phyloP scores from a whole-genome alignment of 208 protist genomes.

The Acanthamoeba polyphaga region DNA sequence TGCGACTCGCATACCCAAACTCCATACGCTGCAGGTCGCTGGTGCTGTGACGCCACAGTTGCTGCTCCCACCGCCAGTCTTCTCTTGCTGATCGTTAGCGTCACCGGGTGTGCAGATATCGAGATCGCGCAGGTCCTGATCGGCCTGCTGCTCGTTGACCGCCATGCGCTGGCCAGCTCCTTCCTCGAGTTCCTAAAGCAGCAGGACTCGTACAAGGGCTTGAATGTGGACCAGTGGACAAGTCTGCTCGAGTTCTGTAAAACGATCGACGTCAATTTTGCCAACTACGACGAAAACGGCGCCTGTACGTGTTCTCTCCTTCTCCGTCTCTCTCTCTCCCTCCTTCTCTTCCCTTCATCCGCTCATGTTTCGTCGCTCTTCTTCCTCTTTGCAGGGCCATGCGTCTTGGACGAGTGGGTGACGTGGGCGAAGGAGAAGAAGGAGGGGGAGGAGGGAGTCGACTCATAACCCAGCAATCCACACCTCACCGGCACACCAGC shows the following conservation, averaged over 20 bases:
- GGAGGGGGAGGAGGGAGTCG: slow-evolving; percentile 35
- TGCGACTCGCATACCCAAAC: no score
- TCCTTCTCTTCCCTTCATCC: not conserved
- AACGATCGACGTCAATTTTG: slow-evolving; percentile 65
- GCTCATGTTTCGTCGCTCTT: not conserved
- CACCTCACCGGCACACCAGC: not conserved
- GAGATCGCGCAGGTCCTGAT: slow-evolving; percentile 60
- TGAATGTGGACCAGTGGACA: slow-evolving; percentile 75
- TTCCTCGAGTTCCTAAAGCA: slow-evolving; percentile 75
- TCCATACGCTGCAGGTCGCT: no score
- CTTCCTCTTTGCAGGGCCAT: slow-evolving; percentile 24
- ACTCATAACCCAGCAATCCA: not conserved
- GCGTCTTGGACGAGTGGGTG: slow-evolving; percentile 74
- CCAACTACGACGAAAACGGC: slow-evolving; percentile 74
- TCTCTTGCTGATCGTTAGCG: not conserved
- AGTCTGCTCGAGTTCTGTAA: slow-evolving; percentile 76
- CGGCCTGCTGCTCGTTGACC: slow-evolving; percentile 43
- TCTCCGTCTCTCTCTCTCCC: not conserved
- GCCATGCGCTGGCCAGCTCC: slow-evolving; percentile 40
- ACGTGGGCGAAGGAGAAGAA: slow-evolving; percentile 61
- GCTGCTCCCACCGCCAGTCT: not conserved
- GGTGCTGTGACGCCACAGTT: no score
- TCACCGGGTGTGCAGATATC: not conserved
- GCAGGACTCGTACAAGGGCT: slow-evolving; percentile 68
- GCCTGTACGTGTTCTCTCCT: slow-evolving; percentile 52